phyloP scores from a whole-genome alignment of 2,329 filamentous ascomycete species.

The Colletotrichum falcatum region DNA sequence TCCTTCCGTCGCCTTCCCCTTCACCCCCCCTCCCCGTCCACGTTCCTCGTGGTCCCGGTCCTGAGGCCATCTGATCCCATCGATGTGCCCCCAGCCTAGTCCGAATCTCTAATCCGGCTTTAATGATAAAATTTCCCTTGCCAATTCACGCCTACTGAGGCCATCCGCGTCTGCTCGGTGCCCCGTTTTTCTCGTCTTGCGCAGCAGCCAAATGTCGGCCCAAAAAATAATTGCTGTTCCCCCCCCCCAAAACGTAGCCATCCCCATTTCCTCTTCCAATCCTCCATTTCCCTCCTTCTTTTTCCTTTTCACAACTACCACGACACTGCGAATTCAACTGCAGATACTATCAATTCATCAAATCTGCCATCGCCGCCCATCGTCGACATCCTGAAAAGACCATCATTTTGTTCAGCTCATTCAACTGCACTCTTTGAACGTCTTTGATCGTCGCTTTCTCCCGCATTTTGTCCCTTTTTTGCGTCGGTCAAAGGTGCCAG shows the following conservation, averaged over 20 bases:
- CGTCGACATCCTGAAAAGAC: slow-evolving; percentile 51
- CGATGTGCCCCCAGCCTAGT: slow-evolving; percentile 40
- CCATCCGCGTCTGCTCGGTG: slow-evolving; percentile 47
- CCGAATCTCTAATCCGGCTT: slow-evolving; percentile 41
- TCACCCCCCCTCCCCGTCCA: slow-evolving; percentile 36
- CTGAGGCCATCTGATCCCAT: slow-evolving; percentile 42
- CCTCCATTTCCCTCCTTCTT: slow-evolving; percentile 45
- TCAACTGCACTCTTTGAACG: slow-evolving; percentile 47
- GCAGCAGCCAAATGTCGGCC: slow-evolving; percentile 49
- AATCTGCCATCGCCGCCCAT: slow-evolving; percentile 48
- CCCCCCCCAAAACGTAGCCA: slow-evolving; percentile 64
- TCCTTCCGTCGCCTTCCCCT: slow-evolving; percentile 13
- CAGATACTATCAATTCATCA: slow-evolving; percentile 53
- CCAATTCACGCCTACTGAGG: slow-evolving; percentile 42
- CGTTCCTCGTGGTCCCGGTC: slow-evolving; percentile 40
- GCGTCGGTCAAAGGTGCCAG: slow-evolving; percentile 23
- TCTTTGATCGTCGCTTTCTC: slow-evolving; percentile 43
- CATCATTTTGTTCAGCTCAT: slow-evolving; percentile 51
- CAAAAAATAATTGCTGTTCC: slow-evolving; percentile 58
- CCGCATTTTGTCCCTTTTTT: slow-evolving; percentile 44
- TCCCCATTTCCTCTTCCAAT: slow-evolving; percentile 57
- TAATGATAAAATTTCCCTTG: slow-evolving; percentile 54
- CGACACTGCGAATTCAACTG: slow-evolving; percentile 52
- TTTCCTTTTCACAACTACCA: slow-evolving; percentile 48
- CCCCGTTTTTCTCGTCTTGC: slow-evolving; percentile 61